phyloP scores from a whole-genome alignment of 257 asterid species.

The Penstemon davidsonii region DNA sequence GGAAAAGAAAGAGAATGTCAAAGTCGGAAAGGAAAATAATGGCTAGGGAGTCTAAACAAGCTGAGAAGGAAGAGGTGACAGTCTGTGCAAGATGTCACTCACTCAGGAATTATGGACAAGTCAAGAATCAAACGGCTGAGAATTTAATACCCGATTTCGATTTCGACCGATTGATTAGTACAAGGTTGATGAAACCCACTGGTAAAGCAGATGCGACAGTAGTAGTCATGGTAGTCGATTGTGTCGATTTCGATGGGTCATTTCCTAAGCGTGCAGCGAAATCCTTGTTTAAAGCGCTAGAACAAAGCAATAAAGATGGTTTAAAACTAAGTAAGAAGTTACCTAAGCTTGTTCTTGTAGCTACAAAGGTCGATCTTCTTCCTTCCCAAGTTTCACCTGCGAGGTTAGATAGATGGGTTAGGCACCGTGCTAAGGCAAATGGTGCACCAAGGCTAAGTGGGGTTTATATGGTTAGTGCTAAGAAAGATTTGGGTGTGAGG shows the following conservation, averaged over 20 bases:
- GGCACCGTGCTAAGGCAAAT: conserved; percentile 82
- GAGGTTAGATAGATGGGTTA: conserved; percentile 83
- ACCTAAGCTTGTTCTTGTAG: conserved; percentile 94
- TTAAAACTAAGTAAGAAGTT: conserved; percentile 51
- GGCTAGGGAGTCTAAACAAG: conserved; percentile 55
- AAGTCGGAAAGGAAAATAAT: conserved; percentile 75
- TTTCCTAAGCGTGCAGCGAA: conserved; percentile 87
- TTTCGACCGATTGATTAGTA: conserved; percentile 75
- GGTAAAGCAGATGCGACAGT: conserved; percentile 84
- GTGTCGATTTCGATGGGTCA: conserved; percentile 93
- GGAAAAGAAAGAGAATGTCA: conserved; percentile 54
- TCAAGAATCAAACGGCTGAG: conserved; percentile 74
- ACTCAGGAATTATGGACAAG: conserved; percentile 81
- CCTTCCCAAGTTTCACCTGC: conserved; percentile 91
- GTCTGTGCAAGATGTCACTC: conserved; percentile 96
- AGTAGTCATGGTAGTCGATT: conserved; percentile 92
- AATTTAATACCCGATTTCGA: conserved; percentile 93
- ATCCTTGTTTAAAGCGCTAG: conserved; percentile 75
- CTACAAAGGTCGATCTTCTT: conserved; percentile 94
- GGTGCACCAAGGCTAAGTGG: conserved; percentile 91
- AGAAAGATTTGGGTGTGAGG: conserved; percentile 86
- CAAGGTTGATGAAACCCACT: conserved; percentile 74
- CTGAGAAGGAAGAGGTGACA: conserved; percentile 67
- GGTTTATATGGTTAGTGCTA: conserved; percentile 84
- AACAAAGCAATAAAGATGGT: conserved; percentile 46